Evolutionary conservation across 768 basidiomycete species (phyloP).

Genomic region (Lactifluus pinguis): DNA sequence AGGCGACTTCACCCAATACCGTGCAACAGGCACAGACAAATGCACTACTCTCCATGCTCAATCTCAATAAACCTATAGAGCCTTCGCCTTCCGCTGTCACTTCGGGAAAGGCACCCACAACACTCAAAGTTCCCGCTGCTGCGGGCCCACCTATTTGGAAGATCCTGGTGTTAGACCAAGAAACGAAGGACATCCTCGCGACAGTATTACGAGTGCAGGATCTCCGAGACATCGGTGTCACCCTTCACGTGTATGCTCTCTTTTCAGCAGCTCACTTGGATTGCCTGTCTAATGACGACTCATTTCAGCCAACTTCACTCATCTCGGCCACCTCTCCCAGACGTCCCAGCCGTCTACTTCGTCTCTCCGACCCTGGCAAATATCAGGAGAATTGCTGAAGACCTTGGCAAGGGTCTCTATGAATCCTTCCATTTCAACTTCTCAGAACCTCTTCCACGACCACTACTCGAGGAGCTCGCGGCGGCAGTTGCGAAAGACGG

Average conservation of each 20-base stretch:
- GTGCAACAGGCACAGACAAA: conserved; percentile 85
- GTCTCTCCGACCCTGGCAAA: conserved; percentile 84
- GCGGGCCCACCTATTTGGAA: conserved; percentile 89
- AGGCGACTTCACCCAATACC: conserved; percentile 42
- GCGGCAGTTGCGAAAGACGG: conserved; percentile 78
- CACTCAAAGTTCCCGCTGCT: conserved; percentile 42
- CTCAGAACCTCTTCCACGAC: conserved; percentile 81
- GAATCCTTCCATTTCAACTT: conserved; percentile 94
- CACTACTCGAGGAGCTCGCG: conserved; percentile 89
- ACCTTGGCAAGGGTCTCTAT: conserved; percentile 82
- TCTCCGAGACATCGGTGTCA: conserved; percentile 92
- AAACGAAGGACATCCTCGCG: conserved; percentile 93
- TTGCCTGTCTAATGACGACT: background rate
- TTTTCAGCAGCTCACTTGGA: background rate
- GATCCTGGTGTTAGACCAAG: conserved; percentile 87
- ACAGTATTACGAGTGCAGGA: conserved; percentile 95
- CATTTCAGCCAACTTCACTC: conserved; percentile 83
- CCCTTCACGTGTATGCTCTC: conserved; percentile 83
- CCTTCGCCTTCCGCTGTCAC: conserved; percentile 24
- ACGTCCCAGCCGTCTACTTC: conserved; percentile 97
- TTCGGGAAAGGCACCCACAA: conserved; percentile 29
- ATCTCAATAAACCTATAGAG: conserved; percentile 63
- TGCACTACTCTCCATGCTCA: conserved; percentile 77
- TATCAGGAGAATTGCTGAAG: conserved; percentile 85
- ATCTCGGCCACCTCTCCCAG: conserved; percentile 76